These are phyloP conservation scores for Collybia sordida DNA, from an alignment of 768 basidiomycete species.

Conservation along the genomic window DNA sequence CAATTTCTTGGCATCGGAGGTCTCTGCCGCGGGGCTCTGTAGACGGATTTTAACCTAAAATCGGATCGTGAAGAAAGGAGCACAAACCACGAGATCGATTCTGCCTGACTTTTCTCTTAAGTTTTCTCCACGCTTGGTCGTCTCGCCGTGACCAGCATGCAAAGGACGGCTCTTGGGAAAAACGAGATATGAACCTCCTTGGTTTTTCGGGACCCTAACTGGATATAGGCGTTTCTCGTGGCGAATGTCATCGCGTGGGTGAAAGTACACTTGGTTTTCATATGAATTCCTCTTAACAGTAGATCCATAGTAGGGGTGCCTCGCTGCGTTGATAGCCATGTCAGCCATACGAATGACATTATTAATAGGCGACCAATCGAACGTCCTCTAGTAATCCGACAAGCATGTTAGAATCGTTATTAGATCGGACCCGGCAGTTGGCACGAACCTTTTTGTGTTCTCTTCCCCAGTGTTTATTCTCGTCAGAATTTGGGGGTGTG, in stretches of 20 bases:
- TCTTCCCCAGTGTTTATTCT: background rate
- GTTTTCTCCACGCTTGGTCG: background rate
- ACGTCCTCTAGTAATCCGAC: background rate
- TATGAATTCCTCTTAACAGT: background rate
- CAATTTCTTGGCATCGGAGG: conserved; percentile 1
- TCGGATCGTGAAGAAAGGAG: background rate
- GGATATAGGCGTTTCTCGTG: background rate
- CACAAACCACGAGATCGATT: conserved; percentile 48
- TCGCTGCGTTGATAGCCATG: background rate
- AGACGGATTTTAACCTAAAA: background rate
- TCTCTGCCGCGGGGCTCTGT: conserved; percentile 10
- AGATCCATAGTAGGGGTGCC: background rate
- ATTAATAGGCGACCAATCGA: background rate
- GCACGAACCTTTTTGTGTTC: background rate
- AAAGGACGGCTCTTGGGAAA: conserved; percentile 9
- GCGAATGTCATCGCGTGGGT: background rate
- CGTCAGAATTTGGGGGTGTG: background rate
- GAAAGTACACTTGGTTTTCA: background rate
- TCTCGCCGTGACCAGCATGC: conserved; percentile 4
- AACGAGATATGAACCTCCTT: conserved; percentile 25
- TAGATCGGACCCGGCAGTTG: background rate
- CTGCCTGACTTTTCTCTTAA: conserved; percentile 33
- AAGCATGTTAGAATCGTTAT: background rate
- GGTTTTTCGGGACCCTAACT: conserved; percentile 17
- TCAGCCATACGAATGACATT: background rate